A percentile compares a stretch with the other conserved stretches of the same genome.
Evolutionary conservation across 306 rosid genomes (phyloP).

Genomic region (Trichosanthes truncata): DNA sequence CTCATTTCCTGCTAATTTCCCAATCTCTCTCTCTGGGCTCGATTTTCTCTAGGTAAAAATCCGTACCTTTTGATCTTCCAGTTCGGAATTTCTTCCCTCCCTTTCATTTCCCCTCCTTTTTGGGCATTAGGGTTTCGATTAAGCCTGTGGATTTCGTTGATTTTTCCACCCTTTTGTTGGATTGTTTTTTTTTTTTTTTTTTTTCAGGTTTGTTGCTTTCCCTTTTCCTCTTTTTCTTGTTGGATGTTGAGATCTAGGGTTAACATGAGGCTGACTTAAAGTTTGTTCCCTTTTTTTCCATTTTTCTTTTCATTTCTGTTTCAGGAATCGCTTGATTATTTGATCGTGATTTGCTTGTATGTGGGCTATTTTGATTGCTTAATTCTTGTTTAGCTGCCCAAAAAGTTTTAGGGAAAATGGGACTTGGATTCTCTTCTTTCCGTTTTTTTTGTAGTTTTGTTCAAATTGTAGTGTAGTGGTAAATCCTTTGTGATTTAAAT

Average conservation of each 20-base stretch:
- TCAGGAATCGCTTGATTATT: background rate
- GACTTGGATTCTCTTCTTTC: background rate
- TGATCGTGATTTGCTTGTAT: background rate
- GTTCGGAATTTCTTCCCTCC: background rate
- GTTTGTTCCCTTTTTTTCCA: background rate
- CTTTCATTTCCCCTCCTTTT: background rate
- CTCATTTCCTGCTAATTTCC: background rate
- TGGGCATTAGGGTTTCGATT: background rate
- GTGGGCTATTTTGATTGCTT: background rate
- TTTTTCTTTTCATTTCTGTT: background rate
- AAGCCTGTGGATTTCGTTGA: background rate
- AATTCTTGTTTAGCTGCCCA: background rate
- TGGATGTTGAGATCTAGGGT: conserved; percentile 15
- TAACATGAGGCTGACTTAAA: background rate
- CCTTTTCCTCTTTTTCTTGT: background rate
- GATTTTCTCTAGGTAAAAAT: conserved; percentile 1
- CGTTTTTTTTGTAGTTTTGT: background rate
- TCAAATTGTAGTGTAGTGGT: background rate
- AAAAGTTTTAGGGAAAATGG: background rate
- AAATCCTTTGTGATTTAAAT: background rate
- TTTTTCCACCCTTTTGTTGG: background rate
- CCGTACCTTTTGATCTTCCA: background rate
- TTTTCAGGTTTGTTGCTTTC: background rate
- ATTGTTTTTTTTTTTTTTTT: background rate
- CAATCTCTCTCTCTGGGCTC: background rate